Evolutionary conservation across 257 asterid genomes (phyloP), one percentile per base, ranked within the genome.

Genomic region (Ballota nigra): DNA sequence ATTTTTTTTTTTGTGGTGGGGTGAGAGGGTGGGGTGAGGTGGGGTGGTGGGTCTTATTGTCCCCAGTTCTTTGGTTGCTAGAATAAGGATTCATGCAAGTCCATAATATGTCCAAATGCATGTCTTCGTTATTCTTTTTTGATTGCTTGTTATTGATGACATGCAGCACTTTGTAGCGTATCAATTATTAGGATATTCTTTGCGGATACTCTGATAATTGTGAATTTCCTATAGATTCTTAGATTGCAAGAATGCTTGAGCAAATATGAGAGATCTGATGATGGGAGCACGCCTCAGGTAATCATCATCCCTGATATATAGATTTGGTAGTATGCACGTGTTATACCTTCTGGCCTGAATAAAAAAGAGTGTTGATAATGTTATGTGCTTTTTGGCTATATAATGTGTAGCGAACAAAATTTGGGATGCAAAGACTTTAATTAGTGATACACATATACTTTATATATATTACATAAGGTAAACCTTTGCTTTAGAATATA

Each of bases 261-360:
- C 85, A 95, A 95, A 80, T 95, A 89, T 83, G 93, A 86, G 86
- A 87, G 95, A 78, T 76, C 95, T 55, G 84, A 85, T 79, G 96
- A 84, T 73, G 99, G 96, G 83, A 89, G 78, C 78, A 85, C 95
- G 2, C 97, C 99, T 78, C 97, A 91, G 99, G 99, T 94, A 85
- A 70, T 73, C 49, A 63, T 75, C 66, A 64, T 59, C 73, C 77
- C 66, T 69, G 65, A 70, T 16, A 61, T 34, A 68, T 60, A 23
- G 58, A 31, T 70, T 24, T 72, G 64, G 47, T 12, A 69, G 41
- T 75, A 40, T 76, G 47, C 60, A 74, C 0, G 11, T 57, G 41
- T 22, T 34, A 34, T 55, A 23, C 38, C 40, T 63, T 55, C 47
- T 71, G 70, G 49, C 69, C 55, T 13, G 20, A 72, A 65, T 64